Evolutionary conservation across 164 flowering plant genomes (phyloP), one percentile per base, ranked within the genome.

Genomic region (Piper longum): DNA sequence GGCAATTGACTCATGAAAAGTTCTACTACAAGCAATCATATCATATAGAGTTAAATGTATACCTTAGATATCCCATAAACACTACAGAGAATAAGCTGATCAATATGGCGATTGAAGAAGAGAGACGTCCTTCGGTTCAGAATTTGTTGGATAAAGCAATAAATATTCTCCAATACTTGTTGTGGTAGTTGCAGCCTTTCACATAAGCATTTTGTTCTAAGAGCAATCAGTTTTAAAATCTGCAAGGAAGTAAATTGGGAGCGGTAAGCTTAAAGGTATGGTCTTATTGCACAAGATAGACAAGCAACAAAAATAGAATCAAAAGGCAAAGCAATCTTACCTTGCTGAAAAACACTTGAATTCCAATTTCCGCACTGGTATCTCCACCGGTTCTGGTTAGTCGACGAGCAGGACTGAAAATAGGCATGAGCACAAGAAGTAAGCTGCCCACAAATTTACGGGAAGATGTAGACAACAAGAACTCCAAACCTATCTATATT

Each of bases 11-110:
- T 4, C 39, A 14, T 41, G 1, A n/a, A 41, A 1, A 26, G 36
- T 26, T 26, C 36, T 26, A 26, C 36, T 0, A 26, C 36, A 26
- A 12, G 40, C 7, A 60, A 48, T 12, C 52, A 48, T 7, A 45
- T 7, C 12, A 45, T 48, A 48, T 8, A 26, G 36, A 26, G 14
- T 48, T 26, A 26, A 26, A 26, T 26, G 11, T 26, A 18, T 18
- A 95, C 99, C 98, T 95, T 95, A 41, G 97, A 89, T 67, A 95
- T 83, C 65, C 93, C 95, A 75, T 95, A 95, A 64, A 95, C 78
- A 76, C 95, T 83, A 70, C 96, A 85, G 14, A 95, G 88, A 62
- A 91, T 89, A 62, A 95, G 87, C 79, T 91, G 98, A 73, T 95
- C 99, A 64, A 95, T 87, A 66, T 95, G 98, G 41, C 96, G 84